Evolutionary conservation across 768 basidiomycete genomes (phyloP), one percentile per base, ranked within the genome.

Genomic region (Suillus sp.): DNA sequence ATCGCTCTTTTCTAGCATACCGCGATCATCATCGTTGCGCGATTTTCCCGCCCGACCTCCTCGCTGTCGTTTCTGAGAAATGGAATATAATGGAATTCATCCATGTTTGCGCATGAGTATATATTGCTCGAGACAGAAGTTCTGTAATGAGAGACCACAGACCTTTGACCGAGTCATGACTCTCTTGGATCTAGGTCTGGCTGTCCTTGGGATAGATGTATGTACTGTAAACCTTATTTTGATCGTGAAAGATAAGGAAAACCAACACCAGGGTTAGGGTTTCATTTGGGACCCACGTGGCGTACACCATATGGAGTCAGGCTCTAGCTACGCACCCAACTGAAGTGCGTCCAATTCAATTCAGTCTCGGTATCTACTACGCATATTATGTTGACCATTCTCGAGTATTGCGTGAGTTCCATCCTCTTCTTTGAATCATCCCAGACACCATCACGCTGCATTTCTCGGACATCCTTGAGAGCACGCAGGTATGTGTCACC

Each of bases 281-380:
- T 60, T 10, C 11, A 1, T 27, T 62, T 50, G 14, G 32, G 4
- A 5, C 7, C n/a, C n/a, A n/a, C n/a, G n/a, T n/a, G n/a, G n/a
- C n/a, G n/a, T n/a, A n/a, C n/a, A n/a, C n/a, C n/a, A n/a, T n/a
- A n/a, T n/a, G n/a, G 7, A 34, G 32, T 34, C 32, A 34, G 32
- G 7, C 32, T 34, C 32, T 34, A 1, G 32, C n/a, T n/a, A n/a
- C n/a, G n/a, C n/a, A n/a, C n/a, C n/a, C n/a, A n/a, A n/a, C n/a
- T n/a, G n/a, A n/a, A 86, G 89, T 64, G 75, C 82, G 6, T 96
- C 97, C 53, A 99, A 99, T 79, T 99, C 96, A 71, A 93, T 99
- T 59, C 97, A 93, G 91, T 71, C 82, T 99, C 35, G 97, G 99
- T 74, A 97, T n/a, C n/a, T n/a, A n/a, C 97, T 2, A 96, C 96